phyloP scores from a whole-genome alignment of 2,329 filamentous ascomycete species.

The Falciphora oryzae region DNA sequence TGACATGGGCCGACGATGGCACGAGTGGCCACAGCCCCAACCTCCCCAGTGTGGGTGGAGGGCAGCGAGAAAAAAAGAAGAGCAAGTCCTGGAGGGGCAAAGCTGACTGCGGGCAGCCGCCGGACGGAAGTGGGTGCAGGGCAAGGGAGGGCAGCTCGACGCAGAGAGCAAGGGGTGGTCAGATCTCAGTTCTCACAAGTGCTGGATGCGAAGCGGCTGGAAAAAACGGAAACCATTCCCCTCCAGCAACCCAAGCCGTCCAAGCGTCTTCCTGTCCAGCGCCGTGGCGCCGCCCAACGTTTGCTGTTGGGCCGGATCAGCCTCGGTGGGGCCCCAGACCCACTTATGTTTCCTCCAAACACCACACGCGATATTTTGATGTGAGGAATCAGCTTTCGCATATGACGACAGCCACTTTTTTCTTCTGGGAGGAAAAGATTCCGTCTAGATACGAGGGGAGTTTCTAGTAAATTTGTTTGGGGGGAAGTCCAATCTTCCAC shows the following conservation, averaged over 20 bases:
- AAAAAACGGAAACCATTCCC: neutral
- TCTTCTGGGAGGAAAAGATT: neutral
- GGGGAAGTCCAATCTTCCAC: neutral
- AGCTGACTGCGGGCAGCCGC: neutral
- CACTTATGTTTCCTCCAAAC: neutral
- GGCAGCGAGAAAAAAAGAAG: neutral
- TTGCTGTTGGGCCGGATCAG: neutral
- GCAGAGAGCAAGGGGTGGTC: neutral
- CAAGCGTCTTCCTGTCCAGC: neutral
- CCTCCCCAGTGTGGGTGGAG: no score
- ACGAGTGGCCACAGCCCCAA: no score
- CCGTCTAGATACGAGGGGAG: no score
- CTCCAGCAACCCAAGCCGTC: neutral
- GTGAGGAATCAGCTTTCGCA: neutral
- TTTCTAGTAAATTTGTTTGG: neutral
- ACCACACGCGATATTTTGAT: neutral
- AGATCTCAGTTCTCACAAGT: conserved; percentile 1
- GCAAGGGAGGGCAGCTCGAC: no score
- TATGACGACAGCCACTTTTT: neutral
- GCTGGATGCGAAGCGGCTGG: neutral
- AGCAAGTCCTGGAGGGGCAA: neutral
- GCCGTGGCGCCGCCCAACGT: neutral
- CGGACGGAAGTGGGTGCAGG: neutral
- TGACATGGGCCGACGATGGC: no score
- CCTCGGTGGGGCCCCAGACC: neutral